A percentile compares a stretch with the other conserved stretches of the same genome.
Evolutionary conservation across 2,329 filamentous ascomycete species (phyloP).

Genomic region (Colletotrichum caudatum): DNA sequence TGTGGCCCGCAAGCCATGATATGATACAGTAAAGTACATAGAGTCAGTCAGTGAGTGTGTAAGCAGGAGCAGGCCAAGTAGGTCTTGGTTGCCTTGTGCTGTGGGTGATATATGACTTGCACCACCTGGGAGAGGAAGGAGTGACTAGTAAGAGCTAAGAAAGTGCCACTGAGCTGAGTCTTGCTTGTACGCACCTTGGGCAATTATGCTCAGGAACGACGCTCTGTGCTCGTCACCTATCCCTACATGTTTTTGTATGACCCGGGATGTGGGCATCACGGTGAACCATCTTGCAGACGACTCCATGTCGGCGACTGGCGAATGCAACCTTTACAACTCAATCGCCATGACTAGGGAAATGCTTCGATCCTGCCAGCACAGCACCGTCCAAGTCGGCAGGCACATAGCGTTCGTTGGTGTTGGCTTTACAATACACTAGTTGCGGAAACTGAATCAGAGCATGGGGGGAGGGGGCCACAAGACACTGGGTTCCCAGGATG

Average conservation of each 20-base stretch:
- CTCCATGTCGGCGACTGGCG: background rate
- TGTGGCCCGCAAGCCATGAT: background rate
- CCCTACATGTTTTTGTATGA: background rate
- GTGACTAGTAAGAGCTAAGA: background rate
- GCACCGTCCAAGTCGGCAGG: conserved; percentile 10
- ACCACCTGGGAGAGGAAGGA: background rate
- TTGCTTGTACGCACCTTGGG: conserved; percentile 1
- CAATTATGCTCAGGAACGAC: no score
- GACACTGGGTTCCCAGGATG: conserved; percentile 4
- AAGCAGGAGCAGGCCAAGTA: no score
- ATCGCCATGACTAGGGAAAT: conserved; percentile 7
- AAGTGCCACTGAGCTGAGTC: background rate
- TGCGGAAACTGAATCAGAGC: background rate
- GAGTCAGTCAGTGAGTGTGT: background rate
- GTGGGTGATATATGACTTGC: background rate
- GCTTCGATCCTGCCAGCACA: conserved; percentile 1
- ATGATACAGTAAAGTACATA: background rate
- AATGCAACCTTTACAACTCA: conserved; percentile 13
- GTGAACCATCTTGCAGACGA: background rate
- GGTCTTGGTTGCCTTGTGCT: background rate
- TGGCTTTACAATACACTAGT: background rate
- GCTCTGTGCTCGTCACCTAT: background rate
- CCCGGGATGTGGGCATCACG: background rate
- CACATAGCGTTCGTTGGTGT: conserved; percentile 4
- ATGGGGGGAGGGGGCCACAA: no score